These are phyloP conservation scores for Blastocrithidia nonstop DNA, from an alignment of 208 protist species.

Conservation along the genomic window DNA sequence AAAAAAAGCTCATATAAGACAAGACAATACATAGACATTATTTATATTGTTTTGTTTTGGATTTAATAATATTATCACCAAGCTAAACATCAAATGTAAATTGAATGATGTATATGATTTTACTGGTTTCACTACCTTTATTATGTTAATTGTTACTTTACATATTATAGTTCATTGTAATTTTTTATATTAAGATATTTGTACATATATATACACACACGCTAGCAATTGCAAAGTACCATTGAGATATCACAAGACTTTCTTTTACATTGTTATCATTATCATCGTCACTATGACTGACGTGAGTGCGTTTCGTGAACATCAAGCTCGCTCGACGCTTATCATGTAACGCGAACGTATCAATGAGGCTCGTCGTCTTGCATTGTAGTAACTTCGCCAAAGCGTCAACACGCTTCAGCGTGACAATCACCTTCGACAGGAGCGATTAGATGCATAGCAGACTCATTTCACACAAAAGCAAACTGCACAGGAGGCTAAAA, in stretches of 20 bases:
- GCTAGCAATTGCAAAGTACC: neutral
- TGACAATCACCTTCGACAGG: conserved; percentile 31
- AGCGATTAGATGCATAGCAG: conserved; percentile 35
- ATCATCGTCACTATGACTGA: conserved; percentile 14
- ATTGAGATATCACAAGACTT: conserved; percentile 2
- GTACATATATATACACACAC: neutral
- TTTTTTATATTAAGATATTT: neutral
- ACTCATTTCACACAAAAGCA: conserved; percentile 24
- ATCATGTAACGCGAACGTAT: conserved; percentile 47
- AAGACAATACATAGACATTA: neutral
- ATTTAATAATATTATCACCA: neutral
- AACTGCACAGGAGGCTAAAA: conserved; percentile 54
- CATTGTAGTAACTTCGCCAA: conserved; percentile 45
- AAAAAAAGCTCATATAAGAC: neutral
- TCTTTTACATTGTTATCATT: neutral
- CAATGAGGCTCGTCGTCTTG: conserved; percentile 33
- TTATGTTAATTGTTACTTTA: neutral
- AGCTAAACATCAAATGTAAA: conserved; percentile 1
- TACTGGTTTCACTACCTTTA: neutral
- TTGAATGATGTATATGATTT: conserved; percentile 6
- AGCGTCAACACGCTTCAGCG: conserved; percentile 18
- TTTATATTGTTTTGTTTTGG: conserved; percentile 1
- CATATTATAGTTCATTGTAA: conserved; percentile 1
- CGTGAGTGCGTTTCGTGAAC: conserved; percentile 38
- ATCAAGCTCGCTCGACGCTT: conserved; percentile 42